Base-by-base conservation (phyloP, 1,139 yeast genomes). In the Lodderomyces margitis region DNA sequence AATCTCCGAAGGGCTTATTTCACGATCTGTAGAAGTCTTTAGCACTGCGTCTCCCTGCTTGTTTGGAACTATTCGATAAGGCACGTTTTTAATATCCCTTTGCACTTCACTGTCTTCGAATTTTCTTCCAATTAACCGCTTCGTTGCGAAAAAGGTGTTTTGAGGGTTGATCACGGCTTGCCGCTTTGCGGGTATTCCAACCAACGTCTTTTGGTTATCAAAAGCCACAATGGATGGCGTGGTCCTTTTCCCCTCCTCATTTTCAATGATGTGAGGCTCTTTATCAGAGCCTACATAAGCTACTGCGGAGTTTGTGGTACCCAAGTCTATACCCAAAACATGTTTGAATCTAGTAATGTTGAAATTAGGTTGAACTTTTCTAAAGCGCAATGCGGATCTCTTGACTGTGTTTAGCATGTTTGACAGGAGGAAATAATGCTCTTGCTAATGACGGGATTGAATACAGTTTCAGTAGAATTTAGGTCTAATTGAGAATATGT, bases 291-390 rank as follows among this genome's bases (percentile, higher is more conserved):
- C 76, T 49, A 81, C 78, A 34, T 81, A 64, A 0, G 92, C 92
- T 7, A 83, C 92, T 0, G 92, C 92, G 11, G 91, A 83, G 54
- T 85, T 85, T 11, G 94, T 85, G 4, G 94, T 85, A 11, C 94
- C 94, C 37, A 85, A 61, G 57, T 85, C 94, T 46, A 85, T 83
- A 34, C 94, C 94, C 39, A 85, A 76, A 2, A 84, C 88, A 36
- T 60, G 67, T 10, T 46, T 46, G 33, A 34, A 43, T 28, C 54
- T 44, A 37, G 16, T 27, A 5, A 27, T 12, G 19, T 14, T 14
- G 32, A 15, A 9, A 28, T 15, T 5, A 14, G 11, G 32, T 7
- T 14, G 32, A 15, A n/a, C 19, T 15, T 19, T 14, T 28, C 14
- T 27, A 4, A 15, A 15, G 4, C 12, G 11, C 3, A 15, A 14